Percentiles rank a stretch among this genome's conserved stretches.
phyloP scores from a whole-genome alignment of 106 monocot species.

The Dendrobium nobile region DNA sequence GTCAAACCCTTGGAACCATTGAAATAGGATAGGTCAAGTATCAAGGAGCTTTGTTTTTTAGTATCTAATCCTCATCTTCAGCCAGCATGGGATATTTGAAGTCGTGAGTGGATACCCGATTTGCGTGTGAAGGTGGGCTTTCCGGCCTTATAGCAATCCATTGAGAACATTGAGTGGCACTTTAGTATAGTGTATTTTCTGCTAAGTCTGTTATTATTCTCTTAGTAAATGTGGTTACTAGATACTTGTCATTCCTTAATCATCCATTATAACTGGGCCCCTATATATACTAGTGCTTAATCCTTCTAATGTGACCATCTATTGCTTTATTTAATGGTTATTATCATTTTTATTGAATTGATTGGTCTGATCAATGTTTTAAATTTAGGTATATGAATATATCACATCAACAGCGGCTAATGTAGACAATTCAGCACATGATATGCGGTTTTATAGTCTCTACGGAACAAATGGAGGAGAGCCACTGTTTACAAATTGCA shows the following conservation, averaged over 20 bases:
- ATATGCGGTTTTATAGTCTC: conserved; percentile 45
- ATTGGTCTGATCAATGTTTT: not conserved
- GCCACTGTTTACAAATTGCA: conserved; percentile 88
- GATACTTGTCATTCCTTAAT: too few relatives aligned
- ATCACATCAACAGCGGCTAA: conserved; percentile 27
- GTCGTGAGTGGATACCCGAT: not conserved
- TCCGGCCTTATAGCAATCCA: not conserved
- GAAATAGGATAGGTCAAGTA: not conserved
- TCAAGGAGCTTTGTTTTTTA: not conserved
- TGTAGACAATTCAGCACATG: too few relatives aligned
- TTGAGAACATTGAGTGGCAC: not conserved
- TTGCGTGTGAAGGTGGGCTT: not conserved
- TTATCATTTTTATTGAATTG: not conserved
- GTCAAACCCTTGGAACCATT: not conserved
- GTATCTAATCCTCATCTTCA: not conserved
- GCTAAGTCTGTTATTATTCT: not conserved
- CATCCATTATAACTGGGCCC: not conserved
- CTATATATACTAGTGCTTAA: not conserved
- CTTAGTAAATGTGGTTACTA: too few relatives aligned
- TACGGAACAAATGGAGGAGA: conserved; percentile 74
- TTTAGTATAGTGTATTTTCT: not conserved
- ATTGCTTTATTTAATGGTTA: not conserved
- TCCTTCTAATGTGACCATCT: not conserved
- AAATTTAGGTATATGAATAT: conserved; percentile 61
- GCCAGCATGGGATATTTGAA: too few relatives aligned